phyloP scores from a whole-genome alignment of 306 rosid genomes.

The Oxytropis ochrocephala region DNA sequence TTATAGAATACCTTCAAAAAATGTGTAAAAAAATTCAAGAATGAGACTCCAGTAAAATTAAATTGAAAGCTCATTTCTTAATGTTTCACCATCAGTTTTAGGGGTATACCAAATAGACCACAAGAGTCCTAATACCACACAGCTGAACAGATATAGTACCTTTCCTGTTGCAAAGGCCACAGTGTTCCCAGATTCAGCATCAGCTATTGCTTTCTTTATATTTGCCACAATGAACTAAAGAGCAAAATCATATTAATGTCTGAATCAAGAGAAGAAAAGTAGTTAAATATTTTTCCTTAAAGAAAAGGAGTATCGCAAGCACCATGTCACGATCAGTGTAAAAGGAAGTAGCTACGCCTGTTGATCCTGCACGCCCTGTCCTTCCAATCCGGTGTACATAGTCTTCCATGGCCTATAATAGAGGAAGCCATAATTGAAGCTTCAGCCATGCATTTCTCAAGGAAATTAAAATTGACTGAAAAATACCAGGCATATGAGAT shows the following conservation, averaged over 20 bases:
- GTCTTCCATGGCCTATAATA: constrained; percentile 93
- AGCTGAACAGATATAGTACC: constrained; percentile 31
- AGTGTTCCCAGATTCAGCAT: constrained; percentile 63
- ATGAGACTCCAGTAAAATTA: not conserved
- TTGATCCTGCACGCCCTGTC: constrained; percentile 89
- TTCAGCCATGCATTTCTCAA: constrained; percentile 59
- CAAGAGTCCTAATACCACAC: not conserved
- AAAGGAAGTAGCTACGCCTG: constrained; percentile 72
- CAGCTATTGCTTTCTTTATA: constrained; percentile 81
- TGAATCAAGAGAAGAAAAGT: constrained; percentile 4
- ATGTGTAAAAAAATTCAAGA: not conserved
- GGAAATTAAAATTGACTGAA: constrained; percentile 47
- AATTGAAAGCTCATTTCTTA: not conserved
- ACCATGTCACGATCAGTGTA: constrained; percentile 81
- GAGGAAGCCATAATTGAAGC: constrained; percentile 73
- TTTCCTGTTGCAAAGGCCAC: constrained; percentile 72
- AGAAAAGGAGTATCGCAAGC: constrained; percentile 10
- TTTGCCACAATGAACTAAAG: constrained; percentile 68
- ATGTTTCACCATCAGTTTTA: not conserved
- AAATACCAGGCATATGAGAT: constrained; percentile 37
- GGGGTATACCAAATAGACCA: not conserved
- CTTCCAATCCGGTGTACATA: constrained; percentile 91
- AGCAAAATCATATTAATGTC: constrained; percentile 17
- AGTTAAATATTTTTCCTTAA: not conserved
- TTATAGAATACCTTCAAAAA: not conserved